Conservation (phyloP, 2,329 filamentous ascomycete species). For the Aureobasidium subglaciale region DNA sequence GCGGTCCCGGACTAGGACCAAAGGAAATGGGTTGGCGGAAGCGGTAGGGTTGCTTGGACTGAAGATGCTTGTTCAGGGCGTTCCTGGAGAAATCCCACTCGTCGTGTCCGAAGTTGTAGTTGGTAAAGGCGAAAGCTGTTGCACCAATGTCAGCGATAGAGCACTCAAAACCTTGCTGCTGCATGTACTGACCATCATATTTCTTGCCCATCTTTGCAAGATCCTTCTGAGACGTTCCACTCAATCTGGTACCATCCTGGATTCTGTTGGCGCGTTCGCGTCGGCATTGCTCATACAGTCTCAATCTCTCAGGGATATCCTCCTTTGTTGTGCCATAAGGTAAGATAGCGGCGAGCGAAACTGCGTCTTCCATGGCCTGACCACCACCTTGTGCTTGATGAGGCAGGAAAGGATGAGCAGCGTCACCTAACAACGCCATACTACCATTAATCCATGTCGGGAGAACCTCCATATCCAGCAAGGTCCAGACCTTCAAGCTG, state of each 20-base stretch:
- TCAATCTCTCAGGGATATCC: constrained; percentile 49
- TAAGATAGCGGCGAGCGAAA: constrained; percentile 51
- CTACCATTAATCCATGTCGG: constrained; percentile 48
- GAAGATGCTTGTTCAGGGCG: constrained; percentile 44
- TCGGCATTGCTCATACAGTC: constrained; percentile 51
- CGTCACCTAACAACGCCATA: constrained; percentile 57
- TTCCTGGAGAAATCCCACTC: constrained; percentile 50
- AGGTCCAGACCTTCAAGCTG: constrained; percentile 48
- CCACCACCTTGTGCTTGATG: constrained; percentile 57
- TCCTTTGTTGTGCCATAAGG: constrained; percentile 36
- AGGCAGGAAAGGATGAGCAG: constrained; percentile 61
- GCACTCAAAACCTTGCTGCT: no score
- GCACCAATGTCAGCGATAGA: background rate
- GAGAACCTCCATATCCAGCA: constrained; percentile 56
- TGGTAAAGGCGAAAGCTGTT: constrained; percentile 20
- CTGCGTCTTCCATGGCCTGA: constrained; percentile 61
- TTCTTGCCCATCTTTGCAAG: constrained; percentile 15
- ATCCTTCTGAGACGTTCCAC: constrained; percentile 42
- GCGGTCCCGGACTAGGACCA: constrained; percentile 34
- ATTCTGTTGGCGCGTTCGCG: constrained; percentile 51
- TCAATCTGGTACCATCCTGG: constrained; percentile 50
- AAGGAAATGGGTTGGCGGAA: constrained; percentile 38
- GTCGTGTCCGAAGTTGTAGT: constrained; percentile 36
- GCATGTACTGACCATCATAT: constrained; percentile 11
- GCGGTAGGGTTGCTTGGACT: constrained; percentile 34